Conservation (phyloP, 768 basidiomycete genomes). For the Pleurotus pulmonarius region DNA sequence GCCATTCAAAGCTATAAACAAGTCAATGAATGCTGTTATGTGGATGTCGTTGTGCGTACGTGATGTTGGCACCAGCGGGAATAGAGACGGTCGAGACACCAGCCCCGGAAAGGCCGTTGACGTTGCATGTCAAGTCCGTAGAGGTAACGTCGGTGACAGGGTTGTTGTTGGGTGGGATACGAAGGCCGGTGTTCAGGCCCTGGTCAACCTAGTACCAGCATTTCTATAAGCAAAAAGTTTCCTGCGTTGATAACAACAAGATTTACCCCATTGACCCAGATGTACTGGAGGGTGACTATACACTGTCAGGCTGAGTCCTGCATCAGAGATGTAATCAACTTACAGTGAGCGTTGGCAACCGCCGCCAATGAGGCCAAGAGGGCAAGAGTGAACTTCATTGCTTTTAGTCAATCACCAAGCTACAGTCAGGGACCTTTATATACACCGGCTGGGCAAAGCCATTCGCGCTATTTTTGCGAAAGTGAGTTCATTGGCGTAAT, state of each 20-base stretch:
- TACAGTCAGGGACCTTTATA: neutral
- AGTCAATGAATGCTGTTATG: neutral
- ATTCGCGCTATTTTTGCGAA: slow-evolving; percentile 1
- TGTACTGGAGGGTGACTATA: slow-evolving; percentile 47
- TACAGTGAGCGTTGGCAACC: slow-evolving; percentile 38
- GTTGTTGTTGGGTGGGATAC: slow-evolving; percentile 49
- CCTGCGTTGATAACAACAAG: neutral
- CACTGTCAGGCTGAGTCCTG: neutral
- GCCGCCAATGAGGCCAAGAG: slow-evolving; percentile 29
- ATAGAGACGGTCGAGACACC: slow-evolving; percentile 36
- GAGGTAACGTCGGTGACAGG: slow-evolving; percentile 54
- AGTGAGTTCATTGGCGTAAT: neutral
- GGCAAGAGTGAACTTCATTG: slow-evolving; percentile 33
- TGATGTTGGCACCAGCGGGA: slow-evolving; percentile 39
- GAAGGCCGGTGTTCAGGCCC: slow-evolving; percentile 42
- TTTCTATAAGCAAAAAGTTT: too few relatives aligned
- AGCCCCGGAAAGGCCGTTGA: slow-evolving; percentile 40
- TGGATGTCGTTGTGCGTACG: slow-evolving; percentile 18
- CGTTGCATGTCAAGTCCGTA: slow-evolving; percentile 50
- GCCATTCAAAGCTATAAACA: slow-evolving; percentile 44
- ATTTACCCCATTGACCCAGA: slow-evolving; percentile 45
- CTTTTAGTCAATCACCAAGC: neutral
- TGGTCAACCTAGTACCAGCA: slow-evolving; percentile 31
- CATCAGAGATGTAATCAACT: neutral
- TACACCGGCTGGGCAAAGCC: neutral